Base-by-base conservation (phyloP, 495 filamentous ascomycete genomes). In the Daldinia childiae region DNA sequence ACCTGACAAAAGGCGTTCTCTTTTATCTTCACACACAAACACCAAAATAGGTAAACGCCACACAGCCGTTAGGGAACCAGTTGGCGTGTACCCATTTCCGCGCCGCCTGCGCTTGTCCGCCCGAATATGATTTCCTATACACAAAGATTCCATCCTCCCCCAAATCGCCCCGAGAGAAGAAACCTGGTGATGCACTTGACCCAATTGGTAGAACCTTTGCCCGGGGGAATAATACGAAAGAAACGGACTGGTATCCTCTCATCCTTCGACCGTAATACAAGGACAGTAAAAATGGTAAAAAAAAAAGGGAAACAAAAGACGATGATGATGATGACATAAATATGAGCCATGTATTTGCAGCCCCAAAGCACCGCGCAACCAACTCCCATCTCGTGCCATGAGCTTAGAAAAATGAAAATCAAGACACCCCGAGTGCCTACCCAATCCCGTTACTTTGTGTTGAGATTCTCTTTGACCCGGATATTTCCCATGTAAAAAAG, bases 321-420 rank as follows among this genome's bases (percentile, higher is more conserved):
- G 45, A 52, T 38, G 45, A 63, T 57, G 41, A 57, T 71, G 30
- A 63, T 64, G 54, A 70, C 64, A 77, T 74, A 64, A 75, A 77
- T 65, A 77, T 77, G 71, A 74, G 69, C 76, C 76, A 62, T 77
- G 68, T 77, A 77, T 77, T 76, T 77, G 76, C 76, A 77, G 71
- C 73, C 74, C 76, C 50, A 58, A 67, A 71, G 65, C 74, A 77
- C 70, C 75, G 73, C 66, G 73, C 63, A 63, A 72, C 71, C 72
- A 72, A 77, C 76, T 73, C 72, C 76, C 76, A 65, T 72, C 62
- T 76, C 71, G 76, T 77, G 74, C 75, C 76, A 66, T 72, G 76
- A 77, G 76, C 71, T 65, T 58, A 56, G 71, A 66, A 74, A 72
- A 72, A 72, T 17, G 38, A 57, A 65, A 69, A 77, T 64, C 61